These are phyloP conservation scores for Pachysandra terminalis DNA, from an alignment of 164 flowering plant genomes.

Conservation along the genomic window DNA sequence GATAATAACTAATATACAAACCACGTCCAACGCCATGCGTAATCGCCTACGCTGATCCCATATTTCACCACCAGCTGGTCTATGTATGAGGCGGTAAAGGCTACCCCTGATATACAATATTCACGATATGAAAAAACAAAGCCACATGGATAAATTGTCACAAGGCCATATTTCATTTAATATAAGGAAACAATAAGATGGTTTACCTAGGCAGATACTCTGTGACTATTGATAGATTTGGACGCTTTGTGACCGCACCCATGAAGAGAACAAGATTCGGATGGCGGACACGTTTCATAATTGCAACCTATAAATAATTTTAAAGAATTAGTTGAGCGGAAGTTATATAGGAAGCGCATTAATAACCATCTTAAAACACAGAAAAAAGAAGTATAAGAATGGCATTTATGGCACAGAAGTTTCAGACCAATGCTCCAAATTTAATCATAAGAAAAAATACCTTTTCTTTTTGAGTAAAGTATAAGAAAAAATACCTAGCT, in stretches of 20 bases:
- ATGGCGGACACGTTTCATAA: conserved; percentile 96
- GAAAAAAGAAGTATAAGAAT: no score
- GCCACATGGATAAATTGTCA: no score
- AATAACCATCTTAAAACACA: no score
- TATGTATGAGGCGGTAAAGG: conserved; percentile 76
- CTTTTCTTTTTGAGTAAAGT: no score
- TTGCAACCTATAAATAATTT: conserved; percentile 62
- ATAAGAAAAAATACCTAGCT: no score
- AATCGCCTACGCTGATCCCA: conserved; percentile 75
- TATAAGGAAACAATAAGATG: not conserved
- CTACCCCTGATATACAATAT: conserved; percentile 69
- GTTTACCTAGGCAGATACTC: conserved; percentile 89
- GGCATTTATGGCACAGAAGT: no score
- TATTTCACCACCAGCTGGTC: conserved; percentile 71
- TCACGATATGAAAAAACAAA: no score
- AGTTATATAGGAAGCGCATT: no score
- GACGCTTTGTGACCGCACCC: conserved; percentile 97
- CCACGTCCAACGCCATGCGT: conserved; percentile 98
- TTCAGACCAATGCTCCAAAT: no score
- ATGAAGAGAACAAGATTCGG: conserved; percentile 97
- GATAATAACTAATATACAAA: conserved; percentile 28
- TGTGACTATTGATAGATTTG: conserved; percentile 89
- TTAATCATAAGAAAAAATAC: no score
- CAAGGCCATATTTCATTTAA: not conserved
- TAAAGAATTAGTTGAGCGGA: no score